Evolutionary conservation across 257 asterid species (phyloP), one percentile per base, ranked within the genome.

Genomic region (Capsicum rhomboideum): DNA sequence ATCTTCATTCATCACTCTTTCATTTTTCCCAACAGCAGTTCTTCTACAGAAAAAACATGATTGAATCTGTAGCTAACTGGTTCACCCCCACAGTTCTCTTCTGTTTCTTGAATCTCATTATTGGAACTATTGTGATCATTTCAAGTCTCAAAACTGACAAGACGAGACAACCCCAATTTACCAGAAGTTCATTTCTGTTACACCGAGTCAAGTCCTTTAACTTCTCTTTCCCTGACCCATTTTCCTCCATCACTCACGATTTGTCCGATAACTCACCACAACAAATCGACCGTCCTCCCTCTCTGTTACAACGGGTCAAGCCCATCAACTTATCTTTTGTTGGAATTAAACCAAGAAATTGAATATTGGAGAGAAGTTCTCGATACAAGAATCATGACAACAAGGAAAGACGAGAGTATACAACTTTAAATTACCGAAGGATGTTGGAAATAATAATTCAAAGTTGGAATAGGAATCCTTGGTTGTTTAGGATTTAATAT

Each of bases 81-180:
- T 67, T 89, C 16, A 90, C 96, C 1, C 97, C 93, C 21, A 82
- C 91, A 1, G 50, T 87, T n/a, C 91, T 91, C 31, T 93, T 93
- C 91, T 93, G 95, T 87, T 6, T 90, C 34, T 63, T 93, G 11
- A 93, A 92, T 87, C 87, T 92, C 11, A 63, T 85, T 84, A 89
- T 93, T 55, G 92, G 82, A 84, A 83, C 91, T 53, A 89, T 93
- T 28, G 89, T 87, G 85, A 18, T 91, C 46, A 66, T 69, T 40
- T 91, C 93, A 2, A 79, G n/a, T 77, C 85, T 87, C 52, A 89
- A 88, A 40, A 80, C 89, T 28, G 79, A 42, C 31, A 78, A 31
- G 56, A n/a, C n/a, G n/a, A n/a, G n/a, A n/a, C n/a, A n/a, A n/a
- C n/a, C n/a, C n/a, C n/a, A n/a, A n/a, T n/a, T n/a, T n/a, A n/a